These are phyloP conservation scores for Ustilago nuda DNA, from an alignment of 1,284 basidiomycete species.

Conservation along the genomic window DNA sequence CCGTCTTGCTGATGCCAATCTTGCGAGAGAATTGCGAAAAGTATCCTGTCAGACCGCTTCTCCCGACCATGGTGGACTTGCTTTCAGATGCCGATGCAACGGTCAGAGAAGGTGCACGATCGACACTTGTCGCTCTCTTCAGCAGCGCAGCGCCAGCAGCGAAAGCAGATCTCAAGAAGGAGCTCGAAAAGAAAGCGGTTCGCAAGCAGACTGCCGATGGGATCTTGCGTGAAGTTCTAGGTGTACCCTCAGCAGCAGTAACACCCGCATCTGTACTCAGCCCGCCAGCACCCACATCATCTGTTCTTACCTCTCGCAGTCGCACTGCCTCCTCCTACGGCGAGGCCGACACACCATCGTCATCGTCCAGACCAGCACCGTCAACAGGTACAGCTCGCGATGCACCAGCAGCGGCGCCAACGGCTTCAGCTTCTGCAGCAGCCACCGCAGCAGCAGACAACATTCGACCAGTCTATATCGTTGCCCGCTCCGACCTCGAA, in stretches of 20 bases:
- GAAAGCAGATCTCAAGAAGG: conserved; percentile 90
- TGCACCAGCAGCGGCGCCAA: background rate
- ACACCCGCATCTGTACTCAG: conserved; percentile 13
- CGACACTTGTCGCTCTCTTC: conserved; percentile 85
- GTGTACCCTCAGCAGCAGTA: conserved; percentile 20
- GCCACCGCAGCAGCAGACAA: conserved; percentile 48
- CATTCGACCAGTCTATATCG: conserved; percentile 75
- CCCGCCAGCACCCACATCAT: conserved; percentile 12
- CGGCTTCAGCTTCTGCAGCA: conserved; percentile 27
- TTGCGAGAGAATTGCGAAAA: conserved; percentile 49
- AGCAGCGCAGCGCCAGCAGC: conserved; percentile 84
- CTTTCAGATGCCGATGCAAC: conserved; percentile 90
- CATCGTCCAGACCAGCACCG: conserved; percentile 5
- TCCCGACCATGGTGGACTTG: conserved; percentile 81
- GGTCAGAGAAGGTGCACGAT: conserved; percentile 85
- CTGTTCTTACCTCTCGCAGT: conserved; percentile 18
- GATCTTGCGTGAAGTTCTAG: conserved; percentile 71
- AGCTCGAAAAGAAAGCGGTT: conserved; percentile 73
- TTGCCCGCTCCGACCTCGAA: conserved; percentile 85
- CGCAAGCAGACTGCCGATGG: conserved; percentile 79
- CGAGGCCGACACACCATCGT: conserved; percentile 10
- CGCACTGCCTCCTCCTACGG: conserved; percentile 3
- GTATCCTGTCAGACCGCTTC: conserved; percentile 85
- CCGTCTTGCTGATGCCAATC: conserved; percentile 42
- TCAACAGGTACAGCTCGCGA: conserved; percentile 3